phyloP scores from a whole-genome alignment of 2,329 filamentous ascomycete species.

The Apiospora sp. region DNA sequence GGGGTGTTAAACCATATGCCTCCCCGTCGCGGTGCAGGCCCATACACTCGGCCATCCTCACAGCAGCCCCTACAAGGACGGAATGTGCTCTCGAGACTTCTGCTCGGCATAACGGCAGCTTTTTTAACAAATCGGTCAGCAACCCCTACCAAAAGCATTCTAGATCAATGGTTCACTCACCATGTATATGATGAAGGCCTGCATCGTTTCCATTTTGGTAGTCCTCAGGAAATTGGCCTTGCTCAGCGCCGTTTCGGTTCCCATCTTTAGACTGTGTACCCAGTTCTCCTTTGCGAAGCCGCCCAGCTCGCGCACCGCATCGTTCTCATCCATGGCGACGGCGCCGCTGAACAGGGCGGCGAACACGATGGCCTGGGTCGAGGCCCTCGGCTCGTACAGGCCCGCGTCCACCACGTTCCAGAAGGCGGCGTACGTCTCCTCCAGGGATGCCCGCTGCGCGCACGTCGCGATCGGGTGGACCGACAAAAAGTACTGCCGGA shows the following conservation, averaged over 20 bases:
- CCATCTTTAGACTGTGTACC: constrained; percentile 69
- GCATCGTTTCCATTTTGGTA: constrained; percentile 75
- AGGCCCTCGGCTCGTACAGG: constrained; percentile 65
- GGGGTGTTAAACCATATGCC: constrained; percentile 68
- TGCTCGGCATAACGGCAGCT: constrained; percentile 75
- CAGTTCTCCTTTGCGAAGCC: constrained; percentile 62
- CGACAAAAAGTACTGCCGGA: constrained; percentile 71
- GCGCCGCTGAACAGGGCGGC: constrained; percentile 74
- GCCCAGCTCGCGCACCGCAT: constrained; percentile 60
- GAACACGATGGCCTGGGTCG: constrained; percentile 74
- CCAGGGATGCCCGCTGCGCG: constrained; percentile 72
- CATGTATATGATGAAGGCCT: constrained; percentile 80
- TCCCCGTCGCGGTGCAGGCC: constrained; percentile 76
- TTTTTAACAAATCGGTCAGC: constrained; percentile 21
- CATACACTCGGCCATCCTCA: constrained; percentile 80
- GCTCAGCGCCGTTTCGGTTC: constrained; percentile 71
- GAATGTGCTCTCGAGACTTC: constrained; percentile 79
- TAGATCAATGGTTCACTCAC: constrained; percentile 50
- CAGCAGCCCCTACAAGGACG: constrained; percentile 74
- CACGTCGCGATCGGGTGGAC: constrained; percentile 75
- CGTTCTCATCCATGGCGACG: constrained; percentile 68
- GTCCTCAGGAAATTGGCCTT: constrained; percentile 77
- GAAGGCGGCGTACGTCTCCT: constrained; percentile 69
- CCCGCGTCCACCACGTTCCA: constrained; percentile 68
- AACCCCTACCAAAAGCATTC: background rate